Conservation (phyloP, 1,139 yeast species). For the Diutina catenulata region DNA sequence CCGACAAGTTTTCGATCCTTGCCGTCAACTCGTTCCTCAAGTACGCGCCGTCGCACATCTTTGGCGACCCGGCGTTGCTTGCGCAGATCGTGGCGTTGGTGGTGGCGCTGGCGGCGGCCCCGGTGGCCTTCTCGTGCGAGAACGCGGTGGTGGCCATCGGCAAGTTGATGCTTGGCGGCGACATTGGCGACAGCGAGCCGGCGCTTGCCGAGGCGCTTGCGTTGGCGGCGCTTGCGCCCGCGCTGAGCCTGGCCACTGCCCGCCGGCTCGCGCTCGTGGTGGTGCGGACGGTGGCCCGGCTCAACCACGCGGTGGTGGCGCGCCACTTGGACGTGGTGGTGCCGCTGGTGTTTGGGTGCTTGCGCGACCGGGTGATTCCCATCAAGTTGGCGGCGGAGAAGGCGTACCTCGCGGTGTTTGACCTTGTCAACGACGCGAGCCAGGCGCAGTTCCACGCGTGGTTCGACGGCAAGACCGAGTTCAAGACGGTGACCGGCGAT, state of each 20-base stretch:
- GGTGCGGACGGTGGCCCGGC: conserved; percentile 61
- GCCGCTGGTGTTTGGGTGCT: conserved; percentile 70
- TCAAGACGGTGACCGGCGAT: conserved; percentile 33
- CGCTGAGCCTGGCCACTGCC: conserved; percentile 60
- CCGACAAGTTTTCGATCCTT: conserved; percentile 49
- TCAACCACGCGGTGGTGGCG: conserved; percentile 34
- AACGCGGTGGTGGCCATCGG: conserved; percentile 79
- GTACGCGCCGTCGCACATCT: conserved; percentile 57
- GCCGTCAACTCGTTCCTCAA: conserved; percentile 72
- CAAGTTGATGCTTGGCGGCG: conserved; percentile 43
- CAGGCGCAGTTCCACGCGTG: conserved; percentile 47
- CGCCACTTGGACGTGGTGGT: conserved; percentile 48
- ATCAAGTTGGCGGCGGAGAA: conserved; percentile 92
- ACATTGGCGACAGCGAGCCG: conserved; percentile 6
- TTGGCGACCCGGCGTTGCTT: conserved; percentile 32
- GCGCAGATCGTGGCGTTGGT: conserved; percentile 38
- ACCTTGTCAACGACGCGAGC: conserved; percentile 61
- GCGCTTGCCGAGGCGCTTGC: conserved; percentile 39
- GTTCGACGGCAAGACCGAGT: conserved; percentile 25
- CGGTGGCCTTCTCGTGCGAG: conserved; percentile 52
- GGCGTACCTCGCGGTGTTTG: conserved; percentile 66
- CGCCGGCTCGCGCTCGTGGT: conserved; percentile 73
- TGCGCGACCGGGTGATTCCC: conserved; percentile 79
- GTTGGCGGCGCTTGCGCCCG: conserved; percentile 36
- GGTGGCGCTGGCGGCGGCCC: conserved; percentile 31